phyloP scores from a whole-genome alignment of 1,139 yeast species.

The Wickerhamomyces sp. region DNA sequence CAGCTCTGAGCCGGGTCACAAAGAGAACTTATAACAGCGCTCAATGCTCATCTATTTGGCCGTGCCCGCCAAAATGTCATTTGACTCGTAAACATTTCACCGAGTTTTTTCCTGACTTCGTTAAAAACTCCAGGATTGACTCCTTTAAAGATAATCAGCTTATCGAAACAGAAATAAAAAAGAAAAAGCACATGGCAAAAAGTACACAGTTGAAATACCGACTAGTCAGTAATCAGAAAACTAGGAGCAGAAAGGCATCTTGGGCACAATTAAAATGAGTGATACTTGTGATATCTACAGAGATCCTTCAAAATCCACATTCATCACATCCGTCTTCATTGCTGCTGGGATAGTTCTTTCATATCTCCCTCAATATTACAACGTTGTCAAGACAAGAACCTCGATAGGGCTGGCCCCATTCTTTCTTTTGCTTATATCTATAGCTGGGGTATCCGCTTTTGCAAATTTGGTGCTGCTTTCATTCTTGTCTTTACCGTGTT shows the following conservation, averaged over 20 bases:
- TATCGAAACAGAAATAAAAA: no score
- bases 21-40: no score
- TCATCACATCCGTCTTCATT: slow-evolving; percentile 13
- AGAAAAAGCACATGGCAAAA: no score
- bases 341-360: slow-evolving; percentile 67
- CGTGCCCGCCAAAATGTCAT: no score
- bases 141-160: no score
- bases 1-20: no score
- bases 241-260: background rate
- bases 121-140: no score
- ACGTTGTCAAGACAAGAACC: slow-evolving; percentile 53
- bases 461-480: slow-evolving; percentile 65
- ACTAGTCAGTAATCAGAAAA: no score
- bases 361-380: slow-evolving; percentile 70
- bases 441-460: slow-evolving; percentile 66
- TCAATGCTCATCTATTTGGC: no score
- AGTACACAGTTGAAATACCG: no score
- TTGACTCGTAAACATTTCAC: no score
- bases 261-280: background rate
- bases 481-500: slow-evolving; percentile 49
- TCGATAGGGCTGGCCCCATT: slow-evolving; percentile 79
- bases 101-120: no score
- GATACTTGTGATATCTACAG: slow-evolving; percentile 16
- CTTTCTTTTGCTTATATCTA: slow-evolving; percentile 66
- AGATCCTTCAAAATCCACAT: slow-evolving; percentile 16